Conservation (phyloP, 495 filamentous ascomycete genomes). For the Daldinia bambusicola region DNA sequence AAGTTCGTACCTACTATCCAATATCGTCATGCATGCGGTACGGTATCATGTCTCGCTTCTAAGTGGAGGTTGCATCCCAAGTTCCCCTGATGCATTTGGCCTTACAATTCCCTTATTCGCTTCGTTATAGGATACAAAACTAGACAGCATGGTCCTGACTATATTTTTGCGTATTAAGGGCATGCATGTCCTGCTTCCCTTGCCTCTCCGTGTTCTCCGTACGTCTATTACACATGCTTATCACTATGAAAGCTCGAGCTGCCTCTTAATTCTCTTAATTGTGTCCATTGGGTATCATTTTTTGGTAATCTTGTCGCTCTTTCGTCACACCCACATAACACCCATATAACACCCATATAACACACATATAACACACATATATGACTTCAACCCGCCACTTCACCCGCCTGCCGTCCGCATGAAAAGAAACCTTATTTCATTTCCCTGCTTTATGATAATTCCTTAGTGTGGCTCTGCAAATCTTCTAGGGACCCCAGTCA, state of each 20-base stretch:
- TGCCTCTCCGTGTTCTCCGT: constrained; percentile 36
- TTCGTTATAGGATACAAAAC: constrained; percentile 25
- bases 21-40: constrained; percentile 23
- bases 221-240: constrained; percentile 35
- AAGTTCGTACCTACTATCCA: constrained; percentile 16
- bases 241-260: constrained; percentile 34
- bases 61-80: constrained; percentile 42
- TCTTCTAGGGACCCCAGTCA: constrained; percentile 39
- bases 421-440: constrained; percentile 31
- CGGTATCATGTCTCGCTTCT: constrained; percentile 23
- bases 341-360: constrained; percentile 36
- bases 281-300: constrained; percentile 26
- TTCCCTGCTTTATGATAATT: constrained; percentile 42
- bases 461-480: constrained; percentile 38
- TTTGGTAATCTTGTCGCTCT: constrained; percentile 24
- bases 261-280: constrained; percentile 24
- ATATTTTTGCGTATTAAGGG: constrained; percentile 45
- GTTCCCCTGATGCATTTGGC: constrained; percentile 32
- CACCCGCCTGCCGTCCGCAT: constrained; percentile 17
- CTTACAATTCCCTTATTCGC: constrained; percentile 32
- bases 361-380: constrained; percentile 35
- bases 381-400: constrained; percentile 26
- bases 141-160: constrained; percentile 23
- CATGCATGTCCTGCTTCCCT: constrained; percentile 42
- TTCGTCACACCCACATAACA: constrained; percentile 27